Conservation (phyloP, 1,284 basidiomycete genomes). For the Amylostereum areolatum region DNA sequence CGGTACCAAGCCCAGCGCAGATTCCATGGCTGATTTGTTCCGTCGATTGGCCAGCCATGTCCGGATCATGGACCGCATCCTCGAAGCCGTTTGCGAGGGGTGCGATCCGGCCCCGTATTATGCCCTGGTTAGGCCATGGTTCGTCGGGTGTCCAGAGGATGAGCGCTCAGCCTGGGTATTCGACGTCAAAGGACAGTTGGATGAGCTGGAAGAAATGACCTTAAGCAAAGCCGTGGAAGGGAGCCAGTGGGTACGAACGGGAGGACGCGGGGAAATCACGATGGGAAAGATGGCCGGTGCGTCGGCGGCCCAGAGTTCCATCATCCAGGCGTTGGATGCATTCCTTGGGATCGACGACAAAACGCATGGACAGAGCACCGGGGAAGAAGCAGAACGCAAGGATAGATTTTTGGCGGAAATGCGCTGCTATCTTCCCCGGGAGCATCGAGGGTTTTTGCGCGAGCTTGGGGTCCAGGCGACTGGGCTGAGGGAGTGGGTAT, state of each 20-base stretch:
- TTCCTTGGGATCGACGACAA: conserved; percentile 9
- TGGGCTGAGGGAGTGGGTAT: conserved; percentile 23
- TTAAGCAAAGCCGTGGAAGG: not conserved
- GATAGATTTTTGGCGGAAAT: conserved; percentile 42
- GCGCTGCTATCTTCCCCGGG: conserved; percentile 46
- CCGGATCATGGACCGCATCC: conserved; percentile 33
- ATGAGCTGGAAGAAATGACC: no score
- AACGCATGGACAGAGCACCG: conserved; percentile 14
- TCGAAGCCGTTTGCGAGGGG: conserved; percentile 31
- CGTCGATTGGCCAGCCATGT: conserved; percentile 38
- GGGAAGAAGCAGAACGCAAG: conserved; percentile 21
- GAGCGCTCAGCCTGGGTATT: not conserved
- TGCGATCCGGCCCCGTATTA: conserved; percentile 10
- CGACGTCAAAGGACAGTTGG: not conserved
- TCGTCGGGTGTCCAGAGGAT: conserved; percentile 1
- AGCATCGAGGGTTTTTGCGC: conserved; percentile 49
- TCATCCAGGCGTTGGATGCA: conserved; percentile 11
- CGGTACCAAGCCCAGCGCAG: no score
- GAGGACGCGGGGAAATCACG: not conserved
- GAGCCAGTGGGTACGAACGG: conserved; percentile 1
- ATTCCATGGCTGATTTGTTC: conserved; percentile 32
- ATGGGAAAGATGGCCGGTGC: conserved; percentile 7
- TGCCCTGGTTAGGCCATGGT: conserved; percentile 7
- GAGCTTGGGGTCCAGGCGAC: conserved; percentile 33
- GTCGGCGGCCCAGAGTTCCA: conserved; percentile 11